phyloP scores from a whole-genome alignment of 2,329 filamentous ascomycete species.

The Neonectria neomacrospora region DNA sequence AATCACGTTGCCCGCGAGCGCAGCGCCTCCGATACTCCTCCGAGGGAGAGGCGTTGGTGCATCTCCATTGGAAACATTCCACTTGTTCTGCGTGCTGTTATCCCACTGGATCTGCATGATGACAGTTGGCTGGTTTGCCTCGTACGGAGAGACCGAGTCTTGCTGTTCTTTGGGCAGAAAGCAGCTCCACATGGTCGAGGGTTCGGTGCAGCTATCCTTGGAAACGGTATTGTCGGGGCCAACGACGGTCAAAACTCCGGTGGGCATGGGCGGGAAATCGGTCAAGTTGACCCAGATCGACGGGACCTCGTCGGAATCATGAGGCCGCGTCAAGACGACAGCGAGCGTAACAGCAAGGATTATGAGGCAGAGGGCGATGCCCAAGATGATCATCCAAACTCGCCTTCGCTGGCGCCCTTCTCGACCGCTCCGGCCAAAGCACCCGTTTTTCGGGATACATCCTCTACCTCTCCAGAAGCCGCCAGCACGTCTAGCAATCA shows the following conservation, averaged over 20 bases:
- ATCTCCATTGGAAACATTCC: slow-evolving; percentile 58
- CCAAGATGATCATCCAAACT: slow-evolving; percentile 65
- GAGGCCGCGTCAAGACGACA: slow-evolving; percentile 60
- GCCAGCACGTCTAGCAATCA: slow-evolving; percentile 65
- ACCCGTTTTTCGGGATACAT: slow-evolving; percentile 71
- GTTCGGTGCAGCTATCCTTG: slow-evolving; percentile 76
- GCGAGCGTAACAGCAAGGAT: slow-evolving; percentile 68
- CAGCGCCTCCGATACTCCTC: slow-evolving; percentile 42
- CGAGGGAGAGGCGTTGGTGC: slow-evolving; percentile 44
- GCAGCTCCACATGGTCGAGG: slow-evolving; percentile 86
- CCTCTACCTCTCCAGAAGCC: slow-evolving; percentile 74
- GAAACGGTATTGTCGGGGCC: slow-evolving; percentile 74
- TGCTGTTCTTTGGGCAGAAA: slow-evolving; percentile 83
- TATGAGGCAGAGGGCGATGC: slow-evolving; percentile 64
- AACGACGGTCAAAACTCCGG: slow-evolving; percentile 81
- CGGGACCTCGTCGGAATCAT: slow-evolving; percentile 43
- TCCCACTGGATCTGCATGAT: slow-evolving; percentile 82
- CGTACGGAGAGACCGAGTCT: slow-evolving; percentile 69
- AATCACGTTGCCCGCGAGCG: slow-evolving; percentile 39
- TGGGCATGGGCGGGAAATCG: slow-evolving; percentile 86
- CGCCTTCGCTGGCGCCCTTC: slow-evolving; percentile 73
- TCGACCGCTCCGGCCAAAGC: slow-evolving; percentile 70
- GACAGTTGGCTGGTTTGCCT: slow-evolving; percentile 79
- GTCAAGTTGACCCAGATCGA: slow-evolving; percentile 84
- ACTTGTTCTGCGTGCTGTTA: slow-evolving; percentile 63